Percentiles rank a stretch among this genome's conserved stretches.
phyloP scores from a whole-genome alignment of 768 basidiomycete genomes.

The Boletus edulis region DNA sequence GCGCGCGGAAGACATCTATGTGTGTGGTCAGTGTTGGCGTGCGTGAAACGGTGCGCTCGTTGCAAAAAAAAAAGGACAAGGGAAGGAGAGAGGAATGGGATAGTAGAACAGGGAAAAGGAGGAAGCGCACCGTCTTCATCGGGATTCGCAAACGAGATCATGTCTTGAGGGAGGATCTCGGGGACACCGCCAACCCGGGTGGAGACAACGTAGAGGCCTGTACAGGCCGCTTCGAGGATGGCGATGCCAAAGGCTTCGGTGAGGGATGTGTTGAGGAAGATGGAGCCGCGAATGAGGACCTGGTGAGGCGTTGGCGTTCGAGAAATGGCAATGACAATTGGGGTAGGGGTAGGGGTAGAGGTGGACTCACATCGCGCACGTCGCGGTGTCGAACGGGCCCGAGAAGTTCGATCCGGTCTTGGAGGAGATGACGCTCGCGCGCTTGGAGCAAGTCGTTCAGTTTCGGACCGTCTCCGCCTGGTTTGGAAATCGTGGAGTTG shows the following conservation, averaged over 20 bases:
- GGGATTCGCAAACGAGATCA: conserved; percentile 94
- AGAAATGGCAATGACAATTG: too few relatives aligned
- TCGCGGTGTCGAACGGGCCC: conserved; percentile 79
- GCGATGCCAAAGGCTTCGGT: conserved; percentile 97
- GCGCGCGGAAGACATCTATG: conserved; percentile 80
- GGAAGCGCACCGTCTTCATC: conserved; percentile 79
- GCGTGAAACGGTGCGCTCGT: neutral
- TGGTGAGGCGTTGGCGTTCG: conserved; percentile 25
- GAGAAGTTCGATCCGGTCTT: conserved; percentile 89
- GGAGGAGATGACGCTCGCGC: conserved; percentile 85
- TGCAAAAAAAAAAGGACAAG: neutral
- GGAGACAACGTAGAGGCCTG: conserved; percentile 90
- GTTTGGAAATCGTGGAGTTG: neutral
- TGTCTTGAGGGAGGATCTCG: conserved; percentile 88
- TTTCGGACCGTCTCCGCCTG: conserved; percentile 95
- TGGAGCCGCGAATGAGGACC: conserved; percentile 85
- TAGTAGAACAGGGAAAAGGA: neutral
- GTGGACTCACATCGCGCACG: conserved; percentile 66
- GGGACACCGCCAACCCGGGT: conserved; percentile 95
- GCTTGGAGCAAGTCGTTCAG: conserved; percentile 93
- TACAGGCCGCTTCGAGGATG: conserved; percentile 95
- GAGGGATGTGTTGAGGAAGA: conserved; percentile 93
- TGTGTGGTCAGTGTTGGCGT: neutral
- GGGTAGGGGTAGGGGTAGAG: too few relatives aligned
- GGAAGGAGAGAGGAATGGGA: neutral